Base-by-base conservation (phyloP, 164 flowering plant genomes). In the Sedum album region DNA sequence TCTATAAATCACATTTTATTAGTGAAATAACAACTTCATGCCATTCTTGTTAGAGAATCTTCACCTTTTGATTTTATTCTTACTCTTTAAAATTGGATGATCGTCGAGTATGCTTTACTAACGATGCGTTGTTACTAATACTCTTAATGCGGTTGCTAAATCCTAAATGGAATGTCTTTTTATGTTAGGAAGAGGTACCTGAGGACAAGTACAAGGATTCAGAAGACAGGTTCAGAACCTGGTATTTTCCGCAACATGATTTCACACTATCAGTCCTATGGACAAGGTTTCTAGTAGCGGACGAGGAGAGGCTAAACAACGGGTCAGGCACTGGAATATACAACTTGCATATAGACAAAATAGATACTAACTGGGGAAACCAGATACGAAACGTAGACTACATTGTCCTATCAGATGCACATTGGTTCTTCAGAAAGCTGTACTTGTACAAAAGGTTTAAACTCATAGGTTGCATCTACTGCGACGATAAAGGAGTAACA, bases 341-440 rank as follows among this genome's bases (percentile, higher is more conserved):
- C 57, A 69, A 81, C 57, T 6, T 86, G 9, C 71, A 82, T 14
- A 60, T 84, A 0, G 85, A 84, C 77, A 74, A 72, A 72, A 62
- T 83, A 23, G 84, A 84, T 55, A 15, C 72, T 0, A 38, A 48
- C 2, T 86, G 90, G 90, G 35, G 75, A 0, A 2, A 30, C 1
- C 67, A 78, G 4, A 75, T 86, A 5, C 68, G 75, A 0, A 63
- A 21, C 0, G 1, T 80, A 0, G 87, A 86, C 77, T 82, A 76
- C 41, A 81, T 72, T 2, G 75, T 86, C 17, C 63, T 86, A 77
- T 82, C 87, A 1, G 55, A 11, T 38, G 87, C 73, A 0, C 89
- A 82, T 20, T 85, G 89, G 87, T 83, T 83, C 69, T 81, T 81
- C 79, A 17, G 86, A 20, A 71, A 73, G 17, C 48, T 79, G 42